Base-by-base conservation (phyloP, 2,329 filamentous ascomycete species). In the Epichloe typhina region DNA sequence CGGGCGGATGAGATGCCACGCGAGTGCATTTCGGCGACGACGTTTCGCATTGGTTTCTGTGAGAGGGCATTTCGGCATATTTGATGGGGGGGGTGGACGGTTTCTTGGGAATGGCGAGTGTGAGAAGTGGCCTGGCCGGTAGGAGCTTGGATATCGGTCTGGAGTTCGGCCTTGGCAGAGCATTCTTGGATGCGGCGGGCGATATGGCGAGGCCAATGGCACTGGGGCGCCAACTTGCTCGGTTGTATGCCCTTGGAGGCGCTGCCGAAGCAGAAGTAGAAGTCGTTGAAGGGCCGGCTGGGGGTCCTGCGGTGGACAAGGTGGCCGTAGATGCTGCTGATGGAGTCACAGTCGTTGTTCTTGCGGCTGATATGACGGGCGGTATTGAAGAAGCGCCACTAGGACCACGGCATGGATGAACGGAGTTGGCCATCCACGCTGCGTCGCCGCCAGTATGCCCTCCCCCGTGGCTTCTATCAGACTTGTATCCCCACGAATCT, bases 201-300 rank as follows among this genome's bases (percentile, higher is more conserved):
- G 72, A 70, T 48, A 75, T 66, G 2, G 72, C 72, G 19, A 75
- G 59, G 2, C 73, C 73, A 41, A 76, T 72, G 9, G 64, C 63
- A 39, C 66, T 65, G 3, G 62, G 63, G 33, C 63, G 66, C 53
- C 59, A 65, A 53, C 60, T 69, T 39, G 55, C 51, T 31, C 60
- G 61, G 41, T 55, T 60, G 40, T 66, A 62, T 37, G 56, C 53
- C 36, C 56, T 55, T 11, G 54, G 46, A 2, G 47, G 35, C n/a
- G 58, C 50, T 2, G 59, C 53, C 8, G 26, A 47, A 38, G 13
- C 12, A 3, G 46, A 12, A 3, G n/a, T 17, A 2, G 46, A 12
- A 5, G n/a, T 26, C 12, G 21, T 55, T 21, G 61, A 55, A 3
- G 21, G 12, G 23, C 11, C 13, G 23, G 13, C n/a, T 31, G 26